Evolutionary conservation across 2,329 filamentous ascomycete species (phyloP).

Genomic region (Penicillium aurantiogriseum): DNA sequence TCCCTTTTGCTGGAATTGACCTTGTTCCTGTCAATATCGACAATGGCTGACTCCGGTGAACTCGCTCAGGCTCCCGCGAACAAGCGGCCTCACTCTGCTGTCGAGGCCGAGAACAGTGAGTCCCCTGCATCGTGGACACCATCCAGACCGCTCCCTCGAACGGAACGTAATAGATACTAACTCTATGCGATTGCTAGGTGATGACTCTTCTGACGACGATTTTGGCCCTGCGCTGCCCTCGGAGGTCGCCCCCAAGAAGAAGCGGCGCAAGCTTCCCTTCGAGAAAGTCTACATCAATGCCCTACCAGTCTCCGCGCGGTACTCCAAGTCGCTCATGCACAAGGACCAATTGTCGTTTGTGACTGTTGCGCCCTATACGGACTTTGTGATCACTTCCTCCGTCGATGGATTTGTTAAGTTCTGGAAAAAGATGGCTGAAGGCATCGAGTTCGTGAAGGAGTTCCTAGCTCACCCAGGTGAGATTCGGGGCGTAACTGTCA

Average conservation of each 20-base stretch:
- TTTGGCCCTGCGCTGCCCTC: slow-evolving; percentile 90
- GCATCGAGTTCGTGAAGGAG: slow-evolving; percentile 97
- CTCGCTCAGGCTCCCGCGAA: slow-evolving; percentile 34
- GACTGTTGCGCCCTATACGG: slow-evolving; percentile 83
- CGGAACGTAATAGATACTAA: slow-evolving; percentile 3
- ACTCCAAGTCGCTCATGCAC: slow-evolving; percentile 98
- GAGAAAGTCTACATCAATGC: slow-evolving; percentile 94
- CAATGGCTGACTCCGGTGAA: slow-evolving; percentile 34
- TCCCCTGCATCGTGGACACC: slow-evolving; percentile 4
- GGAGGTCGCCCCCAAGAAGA: slow-evolving; percentile 77
- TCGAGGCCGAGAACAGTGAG: slow-evolving; percentile 47
- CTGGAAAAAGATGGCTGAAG: slow-evolving; percentile 91
- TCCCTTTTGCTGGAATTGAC: slow-evolving; percentile 8
- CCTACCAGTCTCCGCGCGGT: slow-evolving; percentile 74
- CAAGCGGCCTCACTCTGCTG: slow-evolving; percentile 59
- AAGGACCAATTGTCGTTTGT: slow-evolving; percentile 88
- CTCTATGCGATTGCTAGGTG: slow-evolving; percentile 21
- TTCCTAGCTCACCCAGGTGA: slow-evolving; percentile 88
- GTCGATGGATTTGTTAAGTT: slow-evolving; percentile 97
- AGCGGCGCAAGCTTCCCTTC: slow-evolving; percentile 83
- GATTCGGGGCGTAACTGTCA: slow-evolving; percentile 79
- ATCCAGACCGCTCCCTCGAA: slow-evolving; percentile 15
- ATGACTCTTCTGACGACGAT: slow-evolving; percentile 70
- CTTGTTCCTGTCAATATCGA: neutral
- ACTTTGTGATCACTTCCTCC: slow-evolving; percentile 93